phyloP scores from a whole-genome alignment of 768 basidiomycete species.

The Suillus plorans region DNA sequence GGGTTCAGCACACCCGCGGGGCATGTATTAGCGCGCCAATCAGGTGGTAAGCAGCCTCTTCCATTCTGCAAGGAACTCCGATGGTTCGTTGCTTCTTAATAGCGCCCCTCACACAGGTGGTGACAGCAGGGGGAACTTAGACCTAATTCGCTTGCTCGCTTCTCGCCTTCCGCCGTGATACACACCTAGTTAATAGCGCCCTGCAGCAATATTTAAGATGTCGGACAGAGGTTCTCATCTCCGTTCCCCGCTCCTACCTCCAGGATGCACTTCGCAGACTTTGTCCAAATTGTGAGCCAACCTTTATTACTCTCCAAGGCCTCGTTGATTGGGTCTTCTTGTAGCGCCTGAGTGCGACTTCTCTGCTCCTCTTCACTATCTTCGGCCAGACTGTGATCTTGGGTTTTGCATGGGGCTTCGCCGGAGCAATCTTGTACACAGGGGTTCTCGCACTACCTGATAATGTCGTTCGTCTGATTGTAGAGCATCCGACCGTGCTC shows the following conservation, averaged over 20 bases:
- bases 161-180: neutral
- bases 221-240: neutral
- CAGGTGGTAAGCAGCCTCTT: neutral
- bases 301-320: neutral
- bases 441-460: neutral
- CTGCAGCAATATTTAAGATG: neutral
- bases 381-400: neutral
- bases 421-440: neutral
- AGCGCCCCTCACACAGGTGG: neutral
- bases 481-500: neutral
- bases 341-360: neutral
- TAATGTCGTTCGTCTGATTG: neutral
- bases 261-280: neutral
- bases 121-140: neutral
- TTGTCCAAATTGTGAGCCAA: neutral
- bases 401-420: conserved; percentile 1
- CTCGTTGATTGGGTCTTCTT: neutral
- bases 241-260: too few relatives aligned
- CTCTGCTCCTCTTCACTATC: neutral
- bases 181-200: neutral
- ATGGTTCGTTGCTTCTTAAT: neutral
- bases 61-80: neutral
- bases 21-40: neutral
- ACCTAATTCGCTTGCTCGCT: neutral
- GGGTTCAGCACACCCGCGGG: neutral